Percentiles rank a stretch among this genome's conserved stretches.
These are phyloP conservation scores for Brassica rapa DNA, from an alignment of 345 rosid genomes.

Conservation along the genomic window DNA sequence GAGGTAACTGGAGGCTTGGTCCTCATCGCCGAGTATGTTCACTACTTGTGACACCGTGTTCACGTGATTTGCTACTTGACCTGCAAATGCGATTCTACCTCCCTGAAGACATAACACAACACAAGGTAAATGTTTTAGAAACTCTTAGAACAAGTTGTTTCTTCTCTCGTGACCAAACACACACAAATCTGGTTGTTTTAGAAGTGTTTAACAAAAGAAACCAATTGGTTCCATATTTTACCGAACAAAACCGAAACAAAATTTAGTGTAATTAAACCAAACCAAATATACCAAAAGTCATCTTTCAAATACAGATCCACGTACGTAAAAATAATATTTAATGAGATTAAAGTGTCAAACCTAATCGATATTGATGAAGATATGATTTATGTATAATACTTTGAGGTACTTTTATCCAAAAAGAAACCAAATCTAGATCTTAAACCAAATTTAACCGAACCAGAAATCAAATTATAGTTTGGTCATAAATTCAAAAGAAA, in stretches of 20 bases:
- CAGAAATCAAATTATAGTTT: background rate
- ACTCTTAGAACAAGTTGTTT: background rate
- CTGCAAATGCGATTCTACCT: conserved; percentile 65
- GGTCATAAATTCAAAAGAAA: background rate
- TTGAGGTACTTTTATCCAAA: background rate
- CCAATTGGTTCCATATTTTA: background rate
- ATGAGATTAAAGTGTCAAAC: background rate
- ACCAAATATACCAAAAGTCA: background rate
- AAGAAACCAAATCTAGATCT: background rate
- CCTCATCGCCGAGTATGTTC: conserved; percentile 59
- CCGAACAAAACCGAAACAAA: background rate
- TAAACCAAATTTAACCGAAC: conserved; percentile 7
- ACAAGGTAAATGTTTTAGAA: background rate
- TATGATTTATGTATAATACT: background rate
- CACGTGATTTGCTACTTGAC: conserved; percentile 73
- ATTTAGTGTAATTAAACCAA: background rate
- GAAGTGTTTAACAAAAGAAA: background rate
- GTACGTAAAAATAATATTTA: background rate
- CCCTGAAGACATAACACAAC: conserved; percentile 47
- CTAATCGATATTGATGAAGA: background rate
- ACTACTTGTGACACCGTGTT: conserved; percentile 62
- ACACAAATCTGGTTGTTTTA: background rate
- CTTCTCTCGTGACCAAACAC: background rate
- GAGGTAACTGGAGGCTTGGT: conserved; percentile 52
- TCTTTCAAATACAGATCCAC: background rate